Percentiles rank a stretch among this genome's conserved stretches.
Evolutionary conservation across 2,329 filamentous ascomycete genomes (phyloP).

Genomic region (Ceratocystis diversiconidia): DNA sequence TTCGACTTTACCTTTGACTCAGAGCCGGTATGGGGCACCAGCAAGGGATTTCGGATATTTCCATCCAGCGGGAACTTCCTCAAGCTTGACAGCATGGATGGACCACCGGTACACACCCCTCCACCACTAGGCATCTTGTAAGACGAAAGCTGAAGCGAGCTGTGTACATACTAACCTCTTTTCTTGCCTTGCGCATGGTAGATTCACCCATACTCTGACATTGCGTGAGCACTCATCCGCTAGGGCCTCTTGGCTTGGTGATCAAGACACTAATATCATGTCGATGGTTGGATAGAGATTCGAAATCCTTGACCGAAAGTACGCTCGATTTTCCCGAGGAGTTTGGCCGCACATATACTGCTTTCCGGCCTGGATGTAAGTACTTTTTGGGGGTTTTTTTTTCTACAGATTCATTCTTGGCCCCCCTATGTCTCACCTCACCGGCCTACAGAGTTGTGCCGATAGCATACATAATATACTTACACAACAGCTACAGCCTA

Average conservation of each 20-base stretch:
- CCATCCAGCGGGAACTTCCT: slow-evolving; percentile 24
- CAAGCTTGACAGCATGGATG: slow-evolving; percentile 24
- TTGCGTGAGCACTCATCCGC: background rate
- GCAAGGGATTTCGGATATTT: slow-evolving; percentile 18
- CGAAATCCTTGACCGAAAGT: slow-evolving; percentile 30
- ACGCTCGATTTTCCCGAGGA: slow-evolving; percentile 30
- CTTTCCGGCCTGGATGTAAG: slow-evolving; percentile 34
- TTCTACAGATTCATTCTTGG: background rate
- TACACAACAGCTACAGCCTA: slow-evolving; percentile 27
- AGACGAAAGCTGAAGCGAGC: no score
- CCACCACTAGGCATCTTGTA: no score
- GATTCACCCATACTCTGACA: background rate
- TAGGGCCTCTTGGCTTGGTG: background rate
- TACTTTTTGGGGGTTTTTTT: slow-evolving; percentile 7
- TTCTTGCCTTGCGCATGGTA: background rate
- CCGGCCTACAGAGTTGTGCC: background rate
- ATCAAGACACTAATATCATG: background rate
- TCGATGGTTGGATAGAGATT: slow-evolving; percentile 19
- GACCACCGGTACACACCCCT: background rate
- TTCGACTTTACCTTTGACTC: slow-evolving; percentile 27
- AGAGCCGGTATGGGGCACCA: background rate
- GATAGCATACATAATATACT: background rate
- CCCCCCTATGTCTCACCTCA: background rate
- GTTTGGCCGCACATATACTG: slow-evolving; percentile 35
- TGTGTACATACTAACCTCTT: no score